Conservation (phyloP, 148 eudicot species). For the Nepenthes gracilis region DNA sequence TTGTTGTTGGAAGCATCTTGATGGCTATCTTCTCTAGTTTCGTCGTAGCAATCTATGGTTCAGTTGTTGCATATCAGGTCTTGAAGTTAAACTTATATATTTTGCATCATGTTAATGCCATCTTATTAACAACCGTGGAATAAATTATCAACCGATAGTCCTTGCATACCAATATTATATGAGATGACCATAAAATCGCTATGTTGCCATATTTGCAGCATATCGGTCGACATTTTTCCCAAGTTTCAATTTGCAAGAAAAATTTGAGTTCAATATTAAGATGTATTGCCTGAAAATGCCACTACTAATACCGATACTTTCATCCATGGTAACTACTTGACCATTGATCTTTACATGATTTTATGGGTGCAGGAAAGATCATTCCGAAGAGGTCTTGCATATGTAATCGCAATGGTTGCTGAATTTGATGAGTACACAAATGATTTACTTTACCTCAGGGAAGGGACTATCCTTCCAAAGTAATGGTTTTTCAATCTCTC, state of each 20-base stretch:
- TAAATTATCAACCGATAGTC: not conserved
- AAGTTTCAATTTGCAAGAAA: no score
- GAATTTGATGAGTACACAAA: conserved; percentile 96
- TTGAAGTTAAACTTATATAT: not conserved
- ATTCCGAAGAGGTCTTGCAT: conserved; percentile 65
- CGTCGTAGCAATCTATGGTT: conserved; percentile 70
- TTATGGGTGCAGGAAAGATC: conserved; percentile 63
- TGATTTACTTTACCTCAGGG: conserved; percentile 91
- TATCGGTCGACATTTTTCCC: no score
- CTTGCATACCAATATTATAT: no score
- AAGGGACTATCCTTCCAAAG: conserved; percentile 90
- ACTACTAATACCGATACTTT: no score
- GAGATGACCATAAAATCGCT: no score
- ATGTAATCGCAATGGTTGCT: conserved; percentile 81
- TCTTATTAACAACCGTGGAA: not conserved
- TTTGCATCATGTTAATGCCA: not conserved
- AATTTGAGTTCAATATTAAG: no score
- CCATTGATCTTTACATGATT: no score
- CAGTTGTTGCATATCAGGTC: conserved; percentile 83
- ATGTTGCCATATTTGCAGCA: no score
- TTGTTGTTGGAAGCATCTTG: conserved; percentile 59
- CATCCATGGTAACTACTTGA: no score
- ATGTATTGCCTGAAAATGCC: no score
- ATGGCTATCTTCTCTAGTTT: conserved; percentile 63
- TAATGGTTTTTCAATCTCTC: conserved; percentile 15